Evolutionary conservation across 805 yeast species (phyloP).

Genomic region (Pachysolen tannophilus): DNA sequence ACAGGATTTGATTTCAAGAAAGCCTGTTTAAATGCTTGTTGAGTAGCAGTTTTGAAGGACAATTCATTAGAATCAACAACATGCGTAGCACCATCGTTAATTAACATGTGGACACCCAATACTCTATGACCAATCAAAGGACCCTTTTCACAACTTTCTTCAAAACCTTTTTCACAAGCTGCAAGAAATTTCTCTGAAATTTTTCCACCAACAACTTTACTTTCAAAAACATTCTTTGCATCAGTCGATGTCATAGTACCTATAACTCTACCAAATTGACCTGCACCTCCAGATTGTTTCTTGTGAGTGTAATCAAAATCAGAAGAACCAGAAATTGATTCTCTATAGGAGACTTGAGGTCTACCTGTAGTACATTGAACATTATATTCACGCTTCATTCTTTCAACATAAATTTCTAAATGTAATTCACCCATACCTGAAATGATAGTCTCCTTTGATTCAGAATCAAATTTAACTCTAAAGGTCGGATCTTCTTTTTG

Average conservation of each 20-base stretch:
- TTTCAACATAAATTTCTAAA: constrained; percentile 93
- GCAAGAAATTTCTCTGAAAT: constrained; percentile 89
- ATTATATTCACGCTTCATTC: constrained; percentile 96
- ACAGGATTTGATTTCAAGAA: constrained; percentile 80
- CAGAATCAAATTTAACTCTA: constrained; percentile 82
- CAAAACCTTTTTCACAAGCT: constrained; percentile 94
- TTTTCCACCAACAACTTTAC: constrained; percentile 93
- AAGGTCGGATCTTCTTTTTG: constrained; percentile 99
- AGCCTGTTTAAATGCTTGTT: constrained; percentile 87
- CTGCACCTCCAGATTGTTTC: constrained; percentile 99
- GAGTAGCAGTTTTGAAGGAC: constrained; percentile 90
- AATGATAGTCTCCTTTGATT: constrained; percentile 88
- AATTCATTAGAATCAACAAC: constrained; percentile 95
- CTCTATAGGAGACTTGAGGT: constrained; percentile 98
- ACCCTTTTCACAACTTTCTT: constrained; percentile 91
- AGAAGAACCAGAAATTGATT: constrained; percentile 67
- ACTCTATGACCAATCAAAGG: constrained; percentile 94
- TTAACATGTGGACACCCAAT: constrained; percentile 84
- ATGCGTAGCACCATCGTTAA: constrained; percentile 96
- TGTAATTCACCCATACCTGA: constrained; percentile 99
- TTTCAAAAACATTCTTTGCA: constrained; percentile 64
- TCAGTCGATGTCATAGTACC: constrained; percentile 67
- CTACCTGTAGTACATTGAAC: constrained; percentile 93
- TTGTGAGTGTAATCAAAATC: constrained; percentile 92
- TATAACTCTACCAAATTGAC: constrained; percentile 95